These are phyloP conservation scores for Coix lacrymajobi DNA, from an alignment of 176 grass and related monocot genomes.

Conservation along the genomic window DNA sequence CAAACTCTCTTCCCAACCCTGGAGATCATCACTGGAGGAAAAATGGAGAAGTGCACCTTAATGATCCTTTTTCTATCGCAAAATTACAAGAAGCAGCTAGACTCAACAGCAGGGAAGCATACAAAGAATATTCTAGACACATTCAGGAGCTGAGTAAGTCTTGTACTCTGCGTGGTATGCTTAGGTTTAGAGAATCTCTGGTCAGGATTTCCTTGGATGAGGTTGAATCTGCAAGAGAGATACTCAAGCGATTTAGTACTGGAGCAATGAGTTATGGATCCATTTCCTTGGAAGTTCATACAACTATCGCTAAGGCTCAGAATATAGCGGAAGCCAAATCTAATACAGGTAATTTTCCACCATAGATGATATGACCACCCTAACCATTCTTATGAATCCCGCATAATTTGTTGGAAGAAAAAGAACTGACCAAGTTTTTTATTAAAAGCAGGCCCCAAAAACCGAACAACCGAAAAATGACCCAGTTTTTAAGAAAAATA, in stretches of 20 bases:
- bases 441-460: not conserved
- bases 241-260: slow-evolving; percentile 69
- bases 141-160: slow-evolving; percentile 44
- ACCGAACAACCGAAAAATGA: not conserved
- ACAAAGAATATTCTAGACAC: slow-evolving; percentile 59
- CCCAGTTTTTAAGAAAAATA: not conserved
- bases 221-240: slow-evolving; percentile 58
- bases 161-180: slow-evolving; percentile 55
- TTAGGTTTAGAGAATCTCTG: slow-evolving; percentile 43
- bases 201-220: slow-evolving; percentile 40
- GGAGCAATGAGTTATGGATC: slow-evolving; percentile 82
- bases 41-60: slow-evolving; percentile 64
- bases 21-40: slow-evolving; percentile 57
- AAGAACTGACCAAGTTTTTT: not conserved
- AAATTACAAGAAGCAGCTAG: slow-evolving; percentile 63
- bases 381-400: not conserved
- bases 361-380: not conserved
- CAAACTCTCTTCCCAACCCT: slow-evolving; percentile 45
- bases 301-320: slow-evolving; percentile 46
- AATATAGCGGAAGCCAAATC: slow-evolving; percentile 50
- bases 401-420: not conserved
- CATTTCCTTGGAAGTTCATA: slow-evolving; percentile 63
- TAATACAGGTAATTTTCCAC: slow-evolving; percentile 55
- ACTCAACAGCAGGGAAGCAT: slow-evolving; percentile 46
- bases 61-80: slow-evolving; percentile 53